phyloP scores from a whole-genome alignment of 2,329 filamentous ascomycete species.

The Ciborinia camelliae region DNA sequence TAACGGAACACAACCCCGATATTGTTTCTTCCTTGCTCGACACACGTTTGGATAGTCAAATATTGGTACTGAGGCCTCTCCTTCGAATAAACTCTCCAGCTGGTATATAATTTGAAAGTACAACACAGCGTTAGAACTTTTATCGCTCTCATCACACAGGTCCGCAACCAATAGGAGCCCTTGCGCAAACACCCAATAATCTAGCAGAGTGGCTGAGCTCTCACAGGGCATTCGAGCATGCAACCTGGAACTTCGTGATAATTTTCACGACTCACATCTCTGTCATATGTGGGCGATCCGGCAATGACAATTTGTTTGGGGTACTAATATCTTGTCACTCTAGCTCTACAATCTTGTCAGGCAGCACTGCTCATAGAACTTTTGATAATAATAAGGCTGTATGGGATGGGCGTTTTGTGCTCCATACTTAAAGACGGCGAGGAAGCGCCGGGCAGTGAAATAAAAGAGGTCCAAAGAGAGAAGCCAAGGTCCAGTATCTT shows the following conservation, averaged over 20 bases:
- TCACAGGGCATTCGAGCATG: slow-evolving; percentile 13
- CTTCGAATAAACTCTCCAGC: not conserved
- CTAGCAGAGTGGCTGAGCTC: slow-evolving; percentile 17
- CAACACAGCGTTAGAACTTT: not conserved
- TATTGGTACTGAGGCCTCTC: not conserved
- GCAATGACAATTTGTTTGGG: not conserved
- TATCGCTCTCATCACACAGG: slow-evolving; percentile 15
- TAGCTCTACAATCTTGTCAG: not conserved
- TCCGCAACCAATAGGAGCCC: slow-evolving; percentile 11
- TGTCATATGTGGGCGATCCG: not conserved
- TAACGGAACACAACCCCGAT: not conserved
- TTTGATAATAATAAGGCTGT: not conserved
- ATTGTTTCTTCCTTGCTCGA: not conserved
- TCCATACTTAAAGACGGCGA: slow-evolving; percentile 34
- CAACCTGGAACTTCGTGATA: slow-evolving; percentile 11
- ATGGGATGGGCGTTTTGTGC: slow-evolving; percentile 35
- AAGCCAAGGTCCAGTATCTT: slow-evolving; percentile 27
- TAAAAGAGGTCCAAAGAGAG: slow-evolving; percentile 22
- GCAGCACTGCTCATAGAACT: not conserved
- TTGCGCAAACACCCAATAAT: slow-evolving; percentile 8
- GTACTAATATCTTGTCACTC: not conserved
- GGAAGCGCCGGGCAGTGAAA: slow-evolving; percentile 29
- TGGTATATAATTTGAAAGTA: not conserved
- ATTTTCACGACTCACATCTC: not conserved
- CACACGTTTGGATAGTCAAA: not conserved